Evolutionary conservation across 805 yeast genomes (phyloP).

Genomic region (Spathaspora arborariae): DNA sequence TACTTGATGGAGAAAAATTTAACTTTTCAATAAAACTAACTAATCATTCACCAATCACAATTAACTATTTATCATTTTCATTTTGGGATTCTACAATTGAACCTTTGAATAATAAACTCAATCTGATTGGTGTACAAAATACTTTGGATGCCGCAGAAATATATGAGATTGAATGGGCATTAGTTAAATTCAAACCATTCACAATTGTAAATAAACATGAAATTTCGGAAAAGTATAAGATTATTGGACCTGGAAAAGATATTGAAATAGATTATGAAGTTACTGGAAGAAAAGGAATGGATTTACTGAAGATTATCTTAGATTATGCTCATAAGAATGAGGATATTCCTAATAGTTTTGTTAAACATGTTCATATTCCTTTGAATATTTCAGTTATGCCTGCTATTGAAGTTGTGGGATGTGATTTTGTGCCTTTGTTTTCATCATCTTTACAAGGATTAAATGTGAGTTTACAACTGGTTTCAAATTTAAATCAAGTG

Average conservation of each 20-base stretch:
- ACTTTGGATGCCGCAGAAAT: constrained; percentile 56
- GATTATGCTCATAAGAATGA: constrained; percentile 51
- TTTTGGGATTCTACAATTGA: constrained; percentile 74
- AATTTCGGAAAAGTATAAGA: constrained; percentile 30
- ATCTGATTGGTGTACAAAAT: constrained; percentile 23
- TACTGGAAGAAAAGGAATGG: constrained; percentile 71
- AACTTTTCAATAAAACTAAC: constrained; percentile 47
- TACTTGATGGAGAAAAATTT: constrained; percentile 72
- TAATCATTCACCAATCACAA: constrained; percentile 55
- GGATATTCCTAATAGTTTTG: constrained; percentile 21
- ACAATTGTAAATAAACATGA: constrained; percentile 46
- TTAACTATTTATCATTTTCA: constrained; percentile 56
- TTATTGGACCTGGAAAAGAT: constrained; percentile 37
- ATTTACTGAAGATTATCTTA: constrained; percentile 56
- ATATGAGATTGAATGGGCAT: constrained; percentile 70
- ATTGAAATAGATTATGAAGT: constrained; percentile 54
- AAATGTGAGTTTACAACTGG: constrained; percentile 2
- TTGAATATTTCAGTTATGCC: constrained; percentile 67
- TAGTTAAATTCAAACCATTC: constrained; percentile 57
- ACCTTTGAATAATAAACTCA: constrained; percentile 53
- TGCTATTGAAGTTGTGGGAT: constrained; percentile 69
- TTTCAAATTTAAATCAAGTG: constrained; percentile 22
- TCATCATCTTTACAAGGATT: constrained; percentile 21
- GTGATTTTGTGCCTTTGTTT: constrained; percentile 64
- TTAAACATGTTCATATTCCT: constrained; percentile 64